These are phyloP conservation scores for Lachnum nothofagi DNA, from an alignment of 2,329 filamentous ascomycete species.

Conservation along the genomic window DNA sequence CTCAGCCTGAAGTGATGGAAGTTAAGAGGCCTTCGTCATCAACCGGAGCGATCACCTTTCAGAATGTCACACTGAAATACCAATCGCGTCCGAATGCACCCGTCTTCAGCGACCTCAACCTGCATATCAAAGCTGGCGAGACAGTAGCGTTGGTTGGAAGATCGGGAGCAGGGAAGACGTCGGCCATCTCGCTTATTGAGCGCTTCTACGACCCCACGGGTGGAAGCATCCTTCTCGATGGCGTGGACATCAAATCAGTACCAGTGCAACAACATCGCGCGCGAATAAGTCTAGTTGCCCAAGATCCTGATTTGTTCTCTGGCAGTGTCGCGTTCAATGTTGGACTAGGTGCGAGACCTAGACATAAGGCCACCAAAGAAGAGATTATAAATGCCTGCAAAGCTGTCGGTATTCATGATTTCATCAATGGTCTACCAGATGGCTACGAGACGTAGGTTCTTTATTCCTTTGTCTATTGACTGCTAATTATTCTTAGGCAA, in stretches of 20 bases:
- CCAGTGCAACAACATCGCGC: slow-evolving; percentile 45
- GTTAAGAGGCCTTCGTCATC: slow-evolving; percentile 15
- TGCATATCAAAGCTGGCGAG: slow-evolving; percentile 53
- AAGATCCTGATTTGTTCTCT: slow-evolving; percentile 53
- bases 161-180: slow-evolving; percentile 63
- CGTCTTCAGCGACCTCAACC: slow-evolving; percentile 53
- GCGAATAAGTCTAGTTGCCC: slow-evolving; percentile 50
- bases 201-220: slow-evolving; percentile 44
- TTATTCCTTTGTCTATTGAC: neutral
- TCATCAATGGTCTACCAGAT: slow-evolving; percentile 55
- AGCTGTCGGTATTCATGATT: slow-evolving; percentile 65
- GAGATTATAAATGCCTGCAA: slow-evolving; percentile 64
- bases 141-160: slow-evolving; percentile 62
- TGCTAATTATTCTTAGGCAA: slow-evolving; percentile 31
- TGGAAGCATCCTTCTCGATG: slow-evolving; percentile 31
- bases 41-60: slow-evolving; percentile 45
- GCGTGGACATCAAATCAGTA: slow-evolving; percentile 40
- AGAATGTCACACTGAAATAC: slow-evolving; percentile 59
- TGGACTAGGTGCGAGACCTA: slow-evolving; percentile 49
- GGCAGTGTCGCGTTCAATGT: slow-evolving; percentile 54
- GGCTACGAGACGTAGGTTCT: slow-evolving; percentile 68
- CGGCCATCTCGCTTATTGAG: slow-evolving; percentile 53
- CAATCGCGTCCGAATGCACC: slow-evolving; percentile 53
- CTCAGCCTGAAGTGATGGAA: neutral
- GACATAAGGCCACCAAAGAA: slow-evolving; percentile 48